A percentile compares a stretch with the other conserved stretches of the same genome.
These are phyloP conservation scores for Furcasterigmium furcatum DNA, from an alignment of 2,329 filamentous ascomycete species.

Conservation along the genomic window DNA sequence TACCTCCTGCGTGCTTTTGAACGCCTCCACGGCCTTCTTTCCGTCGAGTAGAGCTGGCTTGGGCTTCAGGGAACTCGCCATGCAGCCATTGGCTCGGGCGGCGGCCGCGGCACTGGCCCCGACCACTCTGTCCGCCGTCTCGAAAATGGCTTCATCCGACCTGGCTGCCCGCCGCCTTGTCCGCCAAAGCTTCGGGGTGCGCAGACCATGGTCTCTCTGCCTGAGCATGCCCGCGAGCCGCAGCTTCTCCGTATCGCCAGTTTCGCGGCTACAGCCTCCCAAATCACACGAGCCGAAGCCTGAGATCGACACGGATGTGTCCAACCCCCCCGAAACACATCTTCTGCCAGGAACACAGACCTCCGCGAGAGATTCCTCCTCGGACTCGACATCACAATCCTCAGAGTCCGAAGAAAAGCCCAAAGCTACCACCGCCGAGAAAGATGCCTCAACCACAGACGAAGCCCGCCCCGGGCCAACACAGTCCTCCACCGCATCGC, in stretches of 20 bases:
- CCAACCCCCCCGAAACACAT: not conserved
- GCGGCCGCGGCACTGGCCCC: not conserved
- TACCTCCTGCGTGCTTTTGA: too few species aligned
- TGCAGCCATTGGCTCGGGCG: not conserved
- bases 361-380: too few species aligned
- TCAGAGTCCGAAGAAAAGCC: not conserved
- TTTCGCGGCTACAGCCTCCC: not conserved
- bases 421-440: not conserved
- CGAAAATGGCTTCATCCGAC: not conserved
- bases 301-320: not conserved
- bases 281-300: not conserved
- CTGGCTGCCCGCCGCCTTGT: not conserved
- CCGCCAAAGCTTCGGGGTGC: not conserved
- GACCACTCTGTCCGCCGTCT: not conserved
- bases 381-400: not conserved
- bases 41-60: not conserved
- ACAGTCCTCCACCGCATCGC: not conserved
- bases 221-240: not conserved
- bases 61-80: not conserved
- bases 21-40: not conserved
- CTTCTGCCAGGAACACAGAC: not conserved
- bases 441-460: not conserved
- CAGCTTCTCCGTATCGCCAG: not conserved
- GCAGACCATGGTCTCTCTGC: too few species aligned
- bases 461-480: too few species aligned